Percentiles rank a stretch among this genome's conserved stretches.
Evolutionary conservation across 257 asterid genomes (phyloP).

Genomic region (Hygrophila difformis): DNA sequence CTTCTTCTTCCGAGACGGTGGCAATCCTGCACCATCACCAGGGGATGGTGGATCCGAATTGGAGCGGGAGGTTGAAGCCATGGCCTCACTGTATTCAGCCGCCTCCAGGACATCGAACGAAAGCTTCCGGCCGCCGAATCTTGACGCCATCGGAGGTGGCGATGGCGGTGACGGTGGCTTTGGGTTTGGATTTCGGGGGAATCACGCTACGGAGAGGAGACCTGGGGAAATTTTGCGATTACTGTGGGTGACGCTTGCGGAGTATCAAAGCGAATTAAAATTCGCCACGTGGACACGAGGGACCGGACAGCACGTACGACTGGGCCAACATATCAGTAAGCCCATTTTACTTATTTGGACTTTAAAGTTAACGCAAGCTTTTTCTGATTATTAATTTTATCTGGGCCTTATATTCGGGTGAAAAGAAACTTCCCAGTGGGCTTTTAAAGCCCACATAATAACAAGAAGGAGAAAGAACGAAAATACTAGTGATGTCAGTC

Average conservation of each 20-base stretch:
- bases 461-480: too few relatives aligned
- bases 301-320: background rate
- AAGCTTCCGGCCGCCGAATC: slow-evolving; percentile 51
- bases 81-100: slow-evolving; percentile 29
- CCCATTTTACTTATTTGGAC: too few relatives aligned
- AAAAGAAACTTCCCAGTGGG: too few relatives aligned
- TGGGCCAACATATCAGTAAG: too few relatives aligned
- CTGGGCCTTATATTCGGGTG: too few relatives aligned
- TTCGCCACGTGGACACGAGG: background rate
- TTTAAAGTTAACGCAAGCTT: too few relatives aligned
- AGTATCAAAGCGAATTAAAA: background rate
- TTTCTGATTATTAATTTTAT: too few relatives aligned
- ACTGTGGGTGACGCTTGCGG: background rate
- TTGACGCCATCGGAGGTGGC: slow-evolving; percentile 7
- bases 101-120: slow-evolving; percentile 53
- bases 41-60: slow-evolving; percentile 20
- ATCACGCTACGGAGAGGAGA: background rate
- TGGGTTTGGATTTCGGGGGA: background rate
- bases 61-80: slow-evolving; percentile 50
- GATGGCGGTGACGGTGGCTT: too few relatives aligned
- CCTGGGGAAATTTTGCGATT: background rate
- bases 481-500: too few relatives aligned
- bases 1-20: slow-evolving; percentile 35
- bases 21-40: background rate
- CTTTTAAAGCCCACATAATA: too few relatives aligned